These are phyloP conservation scores for Avicennia marina DNA, from an alignment of 257 asterid species.

Conservation along the genomic window DNA sequence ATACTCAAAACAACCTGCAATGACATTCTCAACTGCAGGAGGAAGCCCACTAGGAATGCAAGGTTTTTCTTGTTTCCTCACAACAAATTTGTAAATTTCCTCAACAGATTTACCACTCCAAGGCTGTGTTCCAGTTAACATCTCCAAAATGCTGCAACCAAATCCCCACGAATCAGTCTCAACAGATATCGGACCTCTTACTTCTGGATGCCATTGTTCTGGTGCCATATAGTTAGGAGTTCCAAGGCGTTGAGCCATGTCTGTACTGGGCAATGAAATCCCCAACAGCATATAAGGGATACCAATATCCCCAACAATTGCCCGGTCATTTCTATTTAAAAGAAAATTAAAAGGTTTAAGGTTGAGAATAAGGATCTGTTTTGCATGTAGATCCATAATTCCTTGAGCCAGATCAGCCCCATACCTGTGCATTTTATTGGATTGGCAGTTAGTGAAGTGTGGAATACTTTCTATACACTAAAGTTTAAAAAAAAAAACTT, in stretches of 20 bases:
- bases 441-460: not conserved
- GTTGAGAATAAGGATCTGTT: constrained; percentile 66
- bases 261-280: constrained; percentile 48
- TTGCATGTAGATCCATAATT: constrained; percentile 74
- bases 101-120: constrained; percentile 81
- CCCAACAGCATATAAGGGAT: constrained; percentile 59
- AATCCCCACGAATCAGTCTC: constrained; percentile 98
- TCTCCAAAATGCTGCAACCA: constrained; percentile 83
- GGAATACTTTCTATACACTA: not conserved
- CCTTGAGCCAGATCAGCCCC: constrained; percentile 85
- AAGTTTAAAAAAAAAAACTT: not conserved
- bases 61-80: constrained; percentile 69
- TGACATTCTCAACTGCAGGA: constrained; percentile 70
- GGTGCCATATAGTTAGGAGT: constrained; percentile 95
- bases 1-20: constrained; percentile 81
- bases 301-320: constrained; percentile 71
- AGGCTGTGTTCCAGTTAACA: constrained; percentile 81
- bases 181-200: constrained; percentile 73
- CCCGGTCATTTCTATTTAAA: constrained; percentile 51
- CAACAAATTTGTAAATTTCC: constrained; percentile 63
- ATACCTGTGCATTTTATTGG: constrained; percentile 40
- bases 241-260: constrained; percentile 61
- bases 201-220: constrained; percentile 91
- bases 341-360: constrained; percentile 82
- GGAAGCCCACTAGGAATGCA: constrained; percentile 79